These are phyloP conservation scores for Polychytrium aggregatum DNA, from an alignment of 192 early-diverging fungal species.

Conservation along the genomic window DNA sequence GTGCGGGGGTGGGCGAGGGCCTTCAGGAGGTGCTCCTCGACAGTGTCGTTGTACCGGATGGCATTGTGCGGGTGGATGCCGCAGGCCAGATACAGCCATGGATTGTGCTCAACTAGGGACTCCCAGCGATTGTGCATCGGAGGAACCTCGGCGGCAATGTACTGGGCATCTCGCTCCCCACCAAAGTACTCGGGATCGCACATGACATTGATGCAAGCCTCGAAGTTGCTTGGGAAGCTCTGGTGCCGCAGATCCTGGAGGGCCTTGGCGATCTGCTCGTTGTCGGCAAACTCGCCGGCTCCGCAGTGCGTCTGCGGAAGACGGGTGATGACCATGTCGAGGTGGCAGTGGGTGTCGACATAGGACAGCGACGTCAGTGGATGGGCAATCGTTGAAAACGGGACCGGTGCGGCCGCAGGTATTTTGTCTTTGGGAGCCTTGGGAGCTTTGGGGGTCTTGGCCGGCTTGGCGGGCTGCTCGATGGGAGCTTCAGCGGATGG, in stretches of 20 bases:
- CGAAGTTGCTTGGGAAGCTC: slow-evolving; percentile 5
- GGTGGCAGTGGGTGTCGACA: slow-evolving; percentile 1
- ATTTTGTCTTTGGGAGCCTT: too few relatives aligned
- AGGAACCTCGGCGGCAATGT: too few relatives aligned
- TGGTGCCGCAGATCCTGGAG: neutral
- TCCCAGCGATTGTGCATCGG: neutral
- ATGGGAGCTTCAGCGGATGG: too few relatives aligned
- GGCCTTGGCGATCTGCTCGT: too few relatives aligned
- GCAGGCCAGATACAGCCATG: slow-evolving; percentile 2
- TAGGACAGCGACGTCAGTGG: too few relatives aligned
- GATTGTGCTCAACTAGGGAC: neutral
- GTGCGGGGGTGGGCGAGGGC: slow-evolving; percentile 2
- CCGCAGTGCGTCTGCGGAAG: too few relatives aligned
- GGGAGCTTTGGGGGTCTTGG: too few relatives aligned
- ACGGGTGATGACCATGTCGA: neutral
- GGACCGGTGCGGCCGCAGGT: too few relatives aligned
- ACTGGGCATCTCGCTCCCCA: too few relatives aligned
- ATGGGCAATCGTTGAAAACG: too few relatives aligned
- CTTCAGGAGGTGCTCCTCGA: neutral
- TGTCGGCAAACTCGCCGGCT: too few relatives aligned
- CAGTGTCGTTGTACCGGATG: slow-evolving; percentile 1
- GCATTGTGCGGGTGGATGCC: slow-evolving; percentile 6
- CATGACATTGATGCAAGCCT: slow-evolving; percentile 8
- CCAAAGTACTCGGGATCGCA: slow-evolving; percentile 4
- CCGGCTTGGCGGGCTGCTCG: too few relatives aligned